Evolutionary conservation across 208 protist genomes (phyloP).

Genomic region (Trypanosoma lewisi): DNA sequence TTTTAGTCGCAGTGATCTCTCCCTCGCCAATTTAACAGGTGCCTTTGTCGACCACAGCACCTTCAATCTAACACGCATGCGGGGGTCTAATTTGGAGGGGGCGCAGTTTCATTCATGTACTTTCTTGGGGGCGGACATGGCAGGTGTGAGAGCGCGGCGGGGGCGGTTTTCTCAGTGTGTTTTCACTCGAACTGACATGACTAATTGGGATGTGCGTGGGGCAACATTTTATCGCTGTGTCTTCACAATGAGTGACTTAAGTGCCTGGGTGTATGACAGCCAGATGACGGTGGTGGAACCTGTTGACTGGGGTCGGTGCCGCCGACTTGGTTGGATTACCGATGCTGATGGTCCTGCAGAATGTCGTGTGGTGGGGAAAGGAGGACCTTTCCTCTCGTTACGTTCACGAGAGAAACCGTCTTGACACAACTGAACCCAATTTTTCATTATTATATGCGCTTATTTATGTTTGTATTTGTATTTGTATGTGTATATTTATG

Average conservation of each 20-base stretch:
- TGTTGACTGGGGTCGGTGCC: constrained; percentile 54
- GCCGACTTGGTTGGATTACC: constrained; percentile 54
- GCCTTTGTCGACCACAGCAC: constrained; percentile 49
- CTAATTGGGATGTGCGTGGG: constrained; percentile 61
- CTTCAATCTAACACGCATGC: constrained; percentile 63
- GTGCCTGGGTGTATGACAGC: constrained; percentile 63
- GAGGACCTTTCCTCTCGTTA: constrained; percentile 20
- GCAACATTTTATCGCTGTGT: constrained; percentile 76
- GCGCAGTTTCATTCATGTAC: constrained; percentile 76
- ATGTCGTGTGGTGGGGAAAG: constrained; percentile 36
- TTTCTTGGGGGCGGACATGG: constrained; percentile 54
- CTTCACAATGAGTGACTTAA: constrained; percentile 71
- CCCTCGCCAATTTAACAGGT: constrained; percentile 27
- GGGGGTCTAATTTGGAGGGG: constrained; percentile 31
- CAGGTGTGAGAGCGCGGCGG: constrained; percentile 26
- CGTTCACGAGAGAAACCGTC: constrained; percentile 14
- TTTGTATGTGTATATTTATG: not conserved
- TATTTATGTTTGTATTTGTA: not conserved
- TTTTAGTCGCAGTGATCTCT: constrained; percentile 74
- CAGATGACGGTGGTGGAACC: constrained; percentile 68
- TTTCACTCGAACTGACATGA: constrained; percentile 59
- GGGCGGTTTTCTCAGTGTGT: constrained; percentile 75
- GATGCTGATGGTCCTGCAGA: constrained; percentile 22
- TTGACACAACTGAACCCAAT: not conserved
- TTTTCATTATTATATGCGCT: not conserved